Percentiles rank a stretch among this genome's conserved stretches.
These are phyloP conservation scores for Phytophthora multivora DNA, from an alignment of 352 stramenopile genomes.

Conservation along the genomic window DNA sequence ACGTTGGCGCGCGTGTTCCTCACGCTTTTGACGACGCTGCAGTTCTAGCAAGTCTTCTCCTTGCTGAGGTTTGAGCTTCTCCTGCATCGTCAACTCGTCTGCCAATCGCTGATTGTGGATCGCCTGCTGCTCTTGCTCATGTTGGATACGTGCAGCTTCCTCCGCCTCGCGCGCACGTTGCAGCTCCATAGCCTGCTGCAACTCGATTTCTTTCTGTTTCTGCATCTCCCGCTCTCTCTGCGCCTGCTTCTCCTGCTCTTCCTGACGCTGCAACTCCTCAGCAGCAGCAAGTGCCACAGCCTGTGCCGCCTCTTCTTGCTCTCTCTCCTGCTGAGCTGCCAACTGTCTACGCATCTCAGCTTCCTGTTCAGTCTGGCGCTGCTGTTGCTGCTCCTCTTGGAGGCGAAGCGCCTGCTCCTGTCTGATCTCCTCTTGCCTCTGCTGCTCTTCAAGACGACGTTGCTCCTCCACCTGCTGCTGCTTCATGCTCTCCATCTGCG, in stretches of 20 bases:
- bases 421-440: conserved; percentile 18
- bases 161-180: conserved; percentile 31
- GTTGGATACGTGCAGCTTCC: conserved; percentile 27
- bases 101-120: conserved; percentile 35
- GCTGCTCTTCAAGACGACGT: conserved; percentile 20
- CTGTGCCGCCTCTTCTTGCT: conserved; percentile 31
- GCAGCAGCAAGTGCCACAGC: conserved; percentile 22
- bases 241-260: conserved; percentile 35
- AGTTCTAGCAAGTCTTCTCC: conserved; percentile 56
- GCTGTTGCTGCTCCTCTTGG: conserved; percentile 19
- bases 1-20: conserved; percentile 68
- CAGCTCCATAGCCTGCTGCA: conserved; percentile 24
- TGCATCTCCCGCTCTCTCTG: conserved; percentile 28
- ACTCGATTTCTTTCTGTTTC: conserved; percentile 22
- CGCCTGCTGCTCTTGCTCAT: conserved; percentile 32
- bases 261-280: conserved; percentile 34
- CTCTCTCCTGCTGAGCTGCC: conserved; percentile 26
- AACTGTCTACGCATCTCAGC: conserved; percentile 29
- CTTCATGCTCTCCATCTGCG: conserved; percentile 32
- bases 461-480: conserved; percentile 31
- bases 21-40: conserved; percentile 74
- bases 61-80: conserved; percentile 33
- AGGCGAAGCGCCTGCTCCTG: background rate
- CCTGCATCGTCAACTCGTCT: conserved; percentile 37
- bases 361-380: conserved; percentile 20